Base-by-base conservation (phyloP, 139 green algal genomes). In the Limnomonas spitsbergensis region DNA sequence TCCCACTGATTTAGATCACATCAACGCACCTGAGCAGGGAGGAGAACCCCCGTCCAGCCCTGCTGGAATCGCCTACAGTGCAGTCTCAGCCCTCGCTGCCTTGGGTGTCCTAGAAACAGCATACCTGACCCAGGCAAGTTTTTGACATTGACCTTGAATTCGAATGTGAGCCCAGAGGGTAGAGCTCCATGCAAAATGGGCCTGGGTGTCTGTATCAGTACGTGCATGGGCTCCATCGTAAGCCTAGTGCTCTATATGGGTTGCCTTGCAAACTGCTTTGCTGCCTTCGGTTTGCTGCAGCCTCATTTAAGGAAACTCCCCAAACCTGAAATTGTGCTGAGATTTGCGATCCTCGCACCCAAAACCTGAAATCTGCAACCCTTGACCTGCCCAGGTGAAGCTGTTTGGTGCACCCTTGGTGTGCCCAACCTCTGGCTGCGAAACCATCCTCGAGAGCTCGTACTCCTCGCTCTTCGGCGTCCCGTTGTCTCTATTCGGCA, bases 391-490 rank as follows among this genome's bases (percentile, higher is more conserved):
- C 26, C 83, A 90, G 85, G 81, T 79, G 32, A 97, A 96, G 86
- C 82, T 97, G 4, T 73, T 84, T 1, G 75, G 82, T 24, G 71
- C 69, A 0, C 3, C 78, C 2, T 84, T 94, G 1, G 84, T 84
- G 0, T 98, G 94, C 77, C 89, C 90, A 31, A 80, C 89, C 20
- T 78, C 76, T 24, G 89, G 86, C 54, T 97, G 93, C 75, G 86
- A 87, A 27, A 84, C 87, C 38, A 88, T 97, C 27, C 87, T 97
- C 0, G 88, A 54, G 78, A 92, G 83, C 72, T 67, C 77, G 14
- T 97, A 95, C 67, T 88, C 86, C 24, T 74, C 76, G 38, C 83
- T 97, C 1, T 93, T 93, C 67, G 90, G 90, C 20, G 26, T 92
- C 32, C 94, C 94, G 27, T 84, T 97, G 66, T 78, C 92, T 0